A percentile compares a stretch with the other conserved stretches of the same genome.
Conservation (phyloP, 257 asterid genomes). For the Solanum chiquidenum region DNA sequence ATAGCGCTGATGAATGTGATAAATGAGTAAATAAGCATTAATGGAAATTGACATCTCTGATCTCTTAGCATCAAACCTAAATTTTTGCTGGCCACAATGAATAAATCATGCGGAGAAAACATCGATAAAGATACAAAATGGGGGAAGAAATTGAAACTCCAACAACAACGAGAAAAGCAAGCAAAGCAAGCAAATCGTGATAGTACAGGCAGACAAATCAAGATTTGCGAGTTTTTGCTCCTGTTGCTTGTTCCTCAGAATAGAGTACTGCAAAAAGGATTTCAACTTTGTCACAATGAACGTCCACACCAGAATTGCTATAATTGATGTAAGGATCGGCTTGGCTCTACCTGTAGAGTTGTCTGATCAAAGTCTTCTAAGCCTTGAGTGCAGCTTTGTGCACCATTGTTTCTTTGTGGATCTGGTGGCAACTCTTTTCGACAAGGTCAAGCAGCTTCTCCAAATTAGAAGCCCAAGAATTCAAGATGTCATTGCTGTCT, state of each 20-base stretch:
- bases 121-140: neutral
- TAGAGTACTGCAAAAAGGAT: neutral
- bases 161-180: neutral
- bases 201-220: neutral
- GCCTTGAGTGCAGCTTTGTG: slow-evolving; percentile 75
- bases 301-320: neutral
- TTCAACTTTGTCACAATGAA: neutral
- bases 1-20: neutral
- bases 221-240: neutral
- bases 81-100: neutral
- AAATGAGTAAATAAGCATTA: neutral
- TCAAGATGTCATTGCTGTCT: slow-evolving; percentile 83
- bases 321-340: neutral
- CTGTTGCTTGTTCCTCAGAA: neutral
- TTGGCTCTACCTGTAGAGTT: neutral
- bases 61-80: neutral
- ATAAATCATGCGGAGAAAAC: neutral
- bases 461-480: slow-evolving; percentile 84
- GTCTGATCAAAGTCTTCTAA: slow-evolving; percentile 10
- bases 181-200: neutral
- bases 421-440: slow-evolving; percentile 98
- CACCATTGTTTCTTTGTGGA: slow-evolving; percentile 96
- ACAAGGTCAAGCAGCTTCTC: slow-evolving; percentile 99
- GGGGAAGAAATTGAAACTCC: neutral
- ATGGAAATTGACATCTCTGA: neutral